Base-by-base conservation (phyloP, 768 basidiomycete genomes). In the Sporobolomyces roseus region DNA sequence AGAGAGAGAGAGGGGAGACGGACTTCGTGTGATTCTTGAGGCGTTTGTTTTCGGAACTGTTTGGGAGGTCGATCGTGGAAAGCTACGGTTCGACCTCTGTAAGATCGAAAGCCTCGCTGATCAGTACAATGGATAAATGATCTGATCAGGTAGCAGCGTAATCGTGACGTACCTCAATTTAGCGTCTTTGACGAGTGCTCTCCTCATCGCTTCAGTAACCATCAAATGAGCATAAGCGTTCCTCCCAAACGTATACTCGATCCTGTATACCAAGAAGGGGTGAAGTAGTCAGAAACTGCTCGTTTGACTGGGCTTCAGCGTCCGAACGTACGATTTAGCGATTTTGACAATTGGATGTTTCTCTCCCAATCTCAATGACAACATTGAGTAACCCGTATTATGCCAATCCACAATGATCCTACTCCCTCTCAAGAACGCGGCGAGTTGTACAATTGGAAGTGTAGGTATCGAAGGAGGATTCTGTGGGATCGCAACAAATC, bases 371-470 rank as follows among this genome's bases (percentile, higher is more conserved):
- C 86, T 88, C 71, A 99, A 79, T 1, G 88, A 88, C 54, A 99
- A 84, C 52, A 98, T 92, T 71, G 87, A 94, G 77, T 91, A 93
- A 23, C 96, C 96, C 30, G 94, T 84, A 78, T 99, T 99, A 78
- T 99, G 96, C 96, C 96, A 99, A 80, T 99, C 96, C 62, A 99
- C 93, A 67, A 99, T 89, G 72, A 99, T 81, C 74, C 89, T 91
- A 72, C 87, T 88, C 4, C 89, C 87, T 23, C 86, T 83, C 21
- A 91, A 74, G 25, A 80, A 76, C 27, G 84, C 84, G 1, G 87
- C 86, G 32, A 92, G 78, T 83, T 89, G 89, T 4, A 90, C 91
- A 25, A 98, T 80, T 3, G 87, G 87, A 23, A 99, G 84, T 0
- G 93, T 93, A 1, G 96, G 96, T 43, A 99, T 93, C 67, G 89